Percentiles rank a stretch among this genome's conserved stretches.
Evolutionary conservation across 352 stramenopile genomes (phyloP).

Genomic region (Pythium angustatum): DNA sequence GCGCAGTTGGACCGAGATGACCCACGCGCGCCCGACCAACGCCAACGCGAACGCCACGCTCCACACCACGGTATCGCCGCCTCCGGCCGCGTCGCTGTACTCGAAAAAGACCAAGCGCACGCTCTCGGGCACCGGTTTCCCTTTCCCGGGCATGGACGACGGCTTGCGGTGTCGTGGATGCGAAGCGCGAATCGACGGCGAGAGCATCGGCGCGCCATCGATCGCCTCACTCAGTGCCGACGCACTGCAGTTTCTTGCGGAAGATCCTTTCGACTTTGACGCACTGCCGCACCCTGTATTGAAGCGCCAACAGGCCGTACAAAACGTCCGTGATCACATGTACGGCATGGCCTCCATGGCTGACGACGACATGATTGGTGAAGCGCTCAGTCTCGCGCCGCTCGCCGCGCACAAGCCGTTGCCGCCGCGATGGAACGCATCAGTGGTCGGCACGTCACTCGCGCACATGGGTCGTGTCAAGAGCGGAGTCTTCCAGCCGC

Average conservation of each 20-base stretch:
- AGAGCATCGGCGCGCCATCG: neutral
- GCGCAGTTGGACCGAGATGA: slow-evolving; percentile 22
- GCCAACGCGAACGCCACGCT: neutral
- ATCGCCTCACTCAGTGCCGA: slow-evolving; percentile 9
- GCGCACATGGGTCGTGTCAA: neutral
- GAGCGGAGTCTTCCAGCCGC: slow-evolving; percentile 1
- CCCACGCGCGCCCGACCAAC: neutral
- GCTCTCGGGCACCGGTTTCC: neutral
- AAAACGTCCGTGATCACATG: slow-evolving; percentile 1
- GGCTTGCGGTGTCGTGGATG: neutral
- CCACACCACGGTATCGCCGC: neutral
- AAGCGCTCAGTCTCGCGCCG: neutral
- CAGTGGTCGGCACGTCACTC: slow-evolving; percentile 13
- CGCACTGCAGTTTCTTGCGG: slow-evolving; percentile 8
- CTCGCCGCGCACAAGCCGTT: neutral
- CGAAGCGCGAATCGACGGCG: neutral
- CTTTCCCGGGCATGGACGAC: neutral
- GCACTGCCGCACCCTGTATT: slow-evolving; percentile 20
- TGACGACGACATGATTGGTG: slow-evolving; percentile 8
- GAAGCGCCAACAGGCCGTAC: slow-evolving; percentile 20
- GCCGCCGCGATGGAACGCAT: slow-evolving; percentile 10
- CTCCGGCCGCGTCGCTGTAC: neutral
- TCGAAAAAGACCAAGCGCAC: slow-evolving; percentile 19
- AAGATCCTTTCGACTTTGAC: slow-evolving; percentile 21
- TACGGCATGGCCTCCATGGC: neutral